These are phyloP conservation scores for Pythium scleroteichum DNA, from an alignment of 352 stramenopile genomes.

Conservation along the genomic window DNA sequence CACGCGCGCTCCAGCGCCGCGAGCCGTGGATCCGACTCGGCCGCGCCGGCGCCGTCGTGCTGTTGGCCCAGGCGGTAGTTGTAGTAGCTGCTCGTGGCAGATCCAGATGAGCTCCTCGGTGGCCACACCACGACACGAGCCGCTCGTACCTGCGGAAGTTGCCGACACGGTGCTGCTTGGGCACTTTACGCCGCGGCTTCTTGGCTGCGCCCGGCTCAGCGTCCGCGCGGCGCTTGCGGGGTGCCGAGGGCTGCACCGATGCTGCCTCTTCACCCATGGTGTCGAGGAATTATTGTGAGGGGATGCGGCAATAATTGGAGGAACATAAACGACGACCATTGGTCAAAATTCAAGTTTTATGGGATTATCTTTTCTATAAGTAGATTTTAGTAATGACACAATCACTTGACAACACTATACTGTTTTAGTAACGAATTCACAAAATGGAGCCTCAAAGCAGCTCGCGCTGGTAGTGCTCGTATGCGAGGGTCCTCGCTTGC, in stretches of 20 bases:
- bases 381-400: too few species aligned
- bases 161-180: slow-evolving; percentile 50
- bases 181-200: slow-evolving; percentile 22
- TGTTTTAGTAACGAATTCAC: too few species aligned
- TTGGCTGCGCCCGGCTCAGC: slow-evolving; percentile 1
- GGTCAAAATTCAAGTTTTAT: too few species aligned
- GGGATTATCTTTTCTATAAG: too few species aligned
- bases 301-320: too few species aligned
- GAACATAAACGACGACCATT: too few species aligned
- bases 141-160: slow-evolving; percentile 70
- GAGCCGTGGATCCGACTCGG: slow-evolving; percentile 54
- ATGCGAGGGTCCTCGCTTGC: slow-evolving; percentile 7
- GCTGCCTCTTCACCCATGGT: too few species aligned
- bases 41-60: slow-evolving; percentile 42
- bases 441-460: slow-evolving; percentile 8
- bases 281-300: too few species aligned
- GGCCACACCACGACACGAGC: too few species aligned
- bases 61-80: slow-evolving; percentile 69
- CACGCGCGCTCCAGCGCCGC: slow-evolving; percentile 57
- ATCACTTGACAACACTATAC: not conserved
- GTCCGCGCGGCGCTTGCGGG: too few species aligned
- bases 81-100: slow-evolving; percentile 77
- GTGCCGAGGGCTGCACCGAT: too few species aligned
- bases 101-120: too few species aligned
- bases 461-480: slow-evolving; percentile 24